These are phyloP conservation scores for Chrysoporthe puriensis DNA, from an alignment of 2,329 filamentous ascomycete genomes.

Conservation along the genomic window DNA sequence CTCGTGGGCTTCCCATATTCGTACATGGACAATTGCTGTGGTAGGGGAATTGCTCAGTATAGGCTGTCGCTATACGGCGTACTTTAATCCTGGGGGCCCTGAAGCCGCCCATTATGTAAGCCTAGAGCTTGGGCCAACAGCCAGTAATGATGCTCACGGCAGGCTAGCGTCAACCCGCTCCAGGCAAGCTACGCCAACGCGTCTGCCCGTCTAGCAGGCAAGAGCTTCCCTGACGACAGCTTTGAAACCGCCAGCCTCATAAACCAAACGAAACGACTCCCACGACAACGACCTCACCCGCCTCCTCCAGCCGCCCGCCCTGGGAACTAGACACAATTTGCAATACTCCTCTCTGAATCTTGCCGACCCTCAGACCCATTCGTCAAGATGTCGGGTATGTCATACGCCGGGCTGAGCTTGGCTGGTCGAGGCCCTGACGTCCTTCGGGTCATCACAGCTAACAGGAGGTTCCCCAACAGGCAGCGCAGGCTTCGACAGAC, in stretches of 20 bases:
- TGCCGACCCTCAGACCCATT: conserved; percentile 12
- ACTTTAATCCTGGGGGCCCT: background rate
- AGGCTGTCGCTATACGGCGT: background rate
- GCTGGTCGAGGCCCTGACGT: conserved; percentile 12
- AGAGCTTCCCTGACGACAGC: conserved; percentile 33
- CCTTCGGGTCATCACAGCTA: conserved; percentile 31
- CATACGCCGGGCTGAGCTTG: conserved; percentile 26
- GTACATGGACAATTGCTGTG: background rate
- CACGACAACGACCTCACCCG: conserved; percentile 28
- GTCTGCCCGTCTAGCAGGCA: conserved; percentile 34
- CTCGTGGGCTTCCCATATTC: background rate
- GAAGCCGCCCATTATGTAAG: conserved; percentile 16
- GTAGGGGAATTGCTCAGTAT: background rate
- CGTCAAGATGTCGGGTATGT: conserved; percentile 58
- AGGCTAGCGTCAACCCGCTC: conserved; percentile 35
- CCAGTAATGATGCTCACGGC: conserved; percentile 6
- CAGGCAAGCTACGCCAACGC: conserved; percentile 55
- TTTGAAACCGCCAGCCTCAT: conserved; percentile 11
- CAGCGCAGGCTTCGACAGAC: conserved; percentile 92
- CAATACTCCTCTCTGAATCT: background rate
- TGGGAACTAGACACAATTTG: background rate
- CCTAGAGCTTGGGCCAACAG: conserved; percentile 17
- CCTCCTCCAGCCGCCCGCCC: background rate
- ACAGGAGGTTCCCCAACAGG: conserved; percentile 50
- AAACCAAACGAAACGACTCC: conserved; percentile 22